Conservation (phyloP, 2,329 filamentous ascomycete species). For the Fusarium pininemorale region DNA sequence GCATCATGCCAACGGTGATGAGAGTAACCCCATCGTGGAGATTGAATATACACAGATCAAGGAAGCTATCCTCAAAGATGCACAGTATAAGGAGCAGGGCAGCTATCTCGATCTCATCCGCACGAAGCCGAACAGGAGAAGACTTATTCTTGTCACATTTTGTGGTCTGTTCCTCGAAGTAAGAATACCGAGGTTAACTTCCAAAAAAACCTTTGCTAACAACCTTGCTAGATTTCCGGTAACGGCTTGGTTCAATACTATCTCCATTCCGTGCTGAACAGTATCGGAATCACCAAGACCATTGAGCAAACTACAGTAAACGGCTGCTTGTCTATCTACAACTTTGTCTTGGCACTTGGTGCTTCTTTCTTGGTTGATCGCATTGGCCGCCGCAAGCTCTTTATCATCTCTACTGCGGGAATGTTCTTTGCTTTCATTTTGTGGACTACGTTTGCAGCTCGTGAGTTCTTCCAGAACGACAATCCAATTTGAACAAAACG, state of each 20-base stretch:
- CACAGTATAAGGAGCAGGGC: neutral
- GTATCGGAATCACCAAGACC: slow-evolving; percentile 50
- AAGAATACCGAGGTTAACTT: fast-evolving
- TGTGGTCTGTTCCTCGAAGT: neutral
- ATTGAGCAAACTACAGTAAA: slow-evolving; percentile 45
- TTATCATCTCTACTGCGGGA: slow-evolving; percentile 10
- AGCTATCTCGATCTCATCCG: neutral
- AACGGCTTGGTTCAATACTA: slow-evolving; percentile 41
- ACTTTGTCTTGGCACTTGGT: slow-evolving; percentile 47
- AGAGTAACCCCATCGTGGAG: neutral
- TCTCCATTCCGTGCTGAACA: slow-evolving; percentile 49
- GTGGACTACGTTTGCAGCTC: slow-evolving; percentile 35
- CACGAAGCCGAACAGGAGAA: neutral
- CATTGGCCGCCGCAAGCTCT: slow-evolving; percentile 13
- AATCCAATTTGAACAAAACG: neutral
- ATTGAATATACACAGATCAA: neutral
- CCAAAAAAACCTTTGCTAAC: neutral
- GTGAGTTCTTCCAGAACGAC: neutral
- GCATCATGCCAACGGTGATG: neutral
- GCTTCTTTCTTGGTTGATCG: slow-evolving; percentile 41
- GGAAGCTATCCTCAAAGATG: neutral
- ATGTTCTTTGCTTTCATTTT: slow-evolving; percentile 32
- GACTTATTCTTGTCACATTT: neutral
- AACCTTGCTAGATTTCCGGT: neutral
- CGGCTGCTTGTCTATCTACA: slow-evolving; percentile 45